Percentiles rank a stretch among this genome's conserved stretches.
Evolutionary conservation across 768 basidiomycete genomes (phyloP).

Genomic region (Rossbeevera mucosa): DNA sequence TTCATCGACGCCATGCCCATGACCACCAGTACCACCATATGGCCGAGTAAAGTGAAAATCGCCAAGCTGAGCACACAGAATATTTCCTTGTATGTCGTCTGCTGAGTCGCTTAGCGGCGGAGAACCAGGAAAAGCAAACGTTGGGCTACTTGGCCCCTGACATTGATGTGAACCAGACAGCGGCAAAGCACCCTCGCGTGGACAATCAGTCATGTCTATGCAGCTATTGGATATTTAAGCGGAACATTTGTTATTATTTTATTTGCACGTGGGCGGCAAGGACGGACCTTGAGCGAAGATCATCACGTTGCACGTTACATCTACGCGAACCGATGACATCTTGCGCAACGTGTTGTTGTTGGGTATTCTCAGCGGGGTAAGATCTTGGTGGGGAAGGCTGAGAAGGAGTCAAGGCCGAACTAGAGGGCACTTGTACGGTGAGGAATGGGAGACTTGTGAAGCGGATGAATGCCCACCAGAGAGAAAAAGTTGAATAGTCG

Average conservation of each 20-base stretch:
- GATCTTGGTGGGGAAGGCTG: slow-evolving; percentile 21
- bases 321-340: slow-evolving; percentile 28
- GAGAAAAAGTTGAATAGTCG: slow-evolving; percentile 27
- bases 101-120: slow-evolving; percentile 10
- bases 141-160: slow-evolving; percentile 14
- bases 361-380: slow-evolving; percentile 26
- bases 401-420: slow-evolving; percentile 27
- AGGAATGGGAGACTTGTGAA: not conserved
- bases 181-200: slow-evolving; percentile 19
- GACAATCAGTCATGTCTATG: slow-evolving; percentile 13
- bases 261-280: slow-evolving; percentile 24
- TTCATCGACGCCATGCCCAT: slow-evolving; percentile 19
- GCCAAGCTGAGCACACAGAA: slow-evolving; percentile 21
- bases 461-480: slow-evolving; percentile 14
- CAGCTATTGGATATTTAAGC: slow-evolving; percentile 20
- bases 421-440: slow-evolving; percentile 6
- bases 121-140: slow-evolving; percentile 9
- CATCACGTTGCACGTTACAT: slow-evolving; percentile 27
- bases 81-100: slow-evolving; percentile 25
- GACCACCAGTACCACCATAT: not conserved
- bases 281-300: slow-evolving; percentile 33
- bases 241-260: not conserved
- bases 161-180: slow-evolving; percentile 19
- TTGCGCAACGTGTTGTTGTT: slow-evolving; percentile 26
- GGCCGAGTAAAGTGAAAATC: slow-evolving; percentile 24